Evolutionary conservation across 495 filamentous ascomycete species (phyloP).

Genomic region (Aspergillus sparsus): DNA sequence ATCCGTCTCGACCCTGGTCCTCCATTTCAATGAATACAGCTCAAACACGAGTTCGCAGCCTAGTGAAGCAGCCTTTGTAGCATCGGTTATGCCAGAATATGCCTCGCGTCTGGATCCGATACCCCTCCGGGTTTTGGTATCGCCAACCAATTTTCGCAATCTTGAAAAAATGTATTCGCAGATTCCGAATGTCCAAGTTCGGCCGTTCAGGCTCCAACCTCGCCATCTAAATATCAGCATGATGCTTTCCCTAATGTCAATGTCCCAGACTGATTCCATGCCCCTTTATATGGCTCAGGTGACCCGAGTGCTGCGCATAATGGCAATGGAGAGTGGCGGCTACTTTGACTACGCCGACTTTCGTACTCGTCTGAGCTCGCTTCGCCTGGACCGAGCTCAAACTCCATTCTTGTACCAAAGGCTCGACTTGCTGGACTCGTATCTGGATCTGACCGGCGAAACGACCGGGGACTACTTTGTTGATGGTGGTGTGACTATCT

Average conservation of each 20-base stretch:
- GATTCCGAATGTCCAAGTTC: slow-evolving; percentile 44
- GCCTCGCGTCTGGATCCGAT: slow-evolving; percentile 22
- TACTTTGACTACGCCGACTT: slow-evolving; percentile 55
- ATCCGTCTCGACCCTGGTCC: slow-evolving; percentile 65
- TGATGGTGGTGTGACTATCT: slow-evolving; percentile 63
- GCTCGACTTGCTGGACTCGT: slow-evolving; percentile 46
- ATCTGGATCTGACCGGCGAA: slow-evolving; percentile 33
- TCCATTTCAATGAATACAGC: slow-evolving; percentile 67
- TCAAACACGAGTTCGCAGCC: slow-evolving; percentile 49
- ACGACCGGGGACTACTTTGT: slow-evolving; percentile 26
- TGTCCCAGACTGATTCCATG: slow-evolving; percentile 26
- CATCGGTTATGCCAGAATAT: slow-evolving; percentile 42
- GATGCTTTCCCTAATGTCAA: slow-evolving; percentile 68
- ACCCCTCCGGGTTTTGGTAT: slow-evolving; percentile 60
- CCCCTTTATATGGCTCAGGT: slow-evolving; percentile 56
- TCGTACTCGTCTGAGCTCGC: slow-evolving; percentile 21
- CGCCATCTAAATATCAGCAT: slow-evolving; percentile 51
- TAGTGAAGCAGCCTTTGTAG: slow-evolving; percentile 70
- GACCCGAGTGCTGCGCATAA: slow-evolving; percentile 57
- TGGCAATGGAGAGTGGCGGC: slow-evolving; percentile 48
- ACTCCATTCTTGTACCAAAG: slow-evolving; percentile 39
- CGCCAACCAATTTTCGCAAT: slow-evolving; percentile 57
- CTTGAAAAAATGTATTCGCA: slow-evolving; percentile 46
- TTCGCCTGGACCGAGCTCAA: slow-evolving; percentile 30
- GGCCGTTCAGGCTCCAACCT: slow-evolving; percentile 17